Evolutionary conservation across 441 rosid species (phyloP).

Genomic region (Cnidoscolus chayamansa): DNA sequence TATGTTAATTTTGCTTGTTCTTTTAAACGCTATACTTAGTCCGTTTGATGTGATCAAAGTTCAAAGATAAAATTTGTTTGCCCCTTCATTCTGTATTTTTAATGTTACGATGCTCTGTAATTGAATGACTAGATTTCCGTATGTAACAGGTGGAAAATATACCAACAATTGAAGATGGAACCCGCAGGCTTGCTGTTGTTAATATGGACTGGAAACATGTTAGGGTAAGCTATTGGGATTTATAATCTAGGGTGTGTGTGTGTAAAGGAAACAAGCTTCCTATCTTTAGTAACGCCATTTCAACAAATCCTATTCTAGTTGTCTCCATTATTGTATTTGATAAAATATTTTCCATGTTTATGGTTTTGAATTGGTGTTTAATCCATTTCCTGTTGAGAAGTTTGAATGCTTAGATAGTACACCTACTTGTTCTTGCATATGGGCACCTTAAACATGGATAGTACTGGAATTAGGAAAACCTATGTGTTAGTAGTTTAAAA

Average conservation of each 20-base stretch:
- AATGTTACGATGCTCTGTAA: not conserved
- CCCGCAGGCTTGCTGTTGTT: constrained; percentile 76
- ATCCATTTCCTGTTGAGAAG: not conserved
- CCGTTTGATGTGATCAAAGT: not conserved
- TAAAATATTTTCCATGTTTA: not conserved
- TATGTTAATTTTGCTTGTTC: not conserved
- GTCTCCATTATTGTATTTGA: not conserved
- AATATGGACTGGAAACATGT: constrained; percentile 94
- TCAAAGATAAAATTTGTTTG: not conserved
- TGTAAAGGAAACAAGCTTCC: not conserved
- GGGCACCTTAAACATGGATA: not conserved
- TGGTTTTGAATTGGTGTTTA: not conserved
- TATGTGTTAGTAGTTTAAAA: not conserved
- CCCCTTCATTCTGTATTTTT: not conserved
- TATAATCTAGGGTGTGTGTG: not conserved
- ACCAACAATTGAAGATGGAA: constrained; percentile 57
- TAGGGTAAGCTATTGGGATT: constrained; percentile 44
- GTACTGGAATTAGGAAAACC: not conserved
- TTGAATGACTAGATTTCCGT: constrained; percentile 11
- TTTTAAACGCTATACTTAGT: not conserved
- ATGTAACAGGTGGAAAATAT: constrained; percentile 60
- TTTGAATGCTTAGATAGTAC: not conserved
- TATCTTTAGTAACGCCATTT: not conserved
- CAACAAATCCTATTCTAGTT: not conserved
- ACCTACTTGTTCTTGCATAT: not conserved